Conservation (phyloP, 768 basidiomycete species). For the Mrakia blollopis region DNA sequence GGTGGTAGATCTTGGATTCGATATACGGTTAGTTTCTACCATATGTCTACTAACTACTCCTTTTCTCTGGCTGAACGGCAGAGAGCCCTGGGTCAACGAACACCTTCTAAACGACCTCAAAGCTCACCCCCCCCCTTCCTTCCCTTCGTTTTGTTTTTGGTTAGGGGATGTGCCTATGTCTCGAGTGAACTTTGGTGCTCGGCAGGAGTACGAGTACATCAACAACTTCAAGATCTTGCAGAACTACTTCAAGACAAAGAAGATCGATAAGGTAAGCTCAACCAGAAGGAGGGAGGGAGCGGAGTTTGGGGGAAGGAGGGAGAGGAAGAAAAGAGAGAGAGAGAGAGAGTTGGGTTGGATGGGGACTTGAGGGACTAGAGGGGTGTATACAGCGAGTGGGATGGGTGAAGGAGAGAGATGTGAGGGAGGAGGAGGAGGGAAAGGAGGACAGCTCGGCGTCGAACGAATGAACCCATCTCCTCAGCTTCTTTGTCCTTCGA, state of each 20-base stretch:
- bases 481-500: background rate
- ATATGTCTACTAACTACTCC: no score
- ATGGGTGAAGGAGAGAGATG: no score
- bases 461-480: background rate
- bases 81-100: no score
- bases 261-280: constrained; percentile 81
- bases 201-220: constrained; percentile 75
- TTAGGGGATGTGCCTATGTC: constrained; percentile 84
- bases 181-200: constrained; percentile 92
- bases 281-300: background rate
- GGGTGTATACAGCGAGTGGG: no score
- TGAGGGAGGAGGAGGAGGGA: no score
- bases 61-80: no score
- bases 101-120: no score
- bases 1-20: constrained; percentile 66
- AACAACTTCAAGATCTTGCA: constrained; percentile 96
- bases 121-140: background rate
- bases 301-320: background rate
- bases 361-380: no score
- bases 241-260: constrained; percentile 80
- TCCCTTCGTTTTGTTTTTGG: background rate
- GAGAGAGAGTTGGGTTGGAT: no score
- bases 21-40: constrained; percentile 69
- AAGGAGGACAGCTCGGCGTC: no score
- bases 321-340: no score